phyloP scores from a whole-genome alignment of 352 stramenopile genomes.

The Phytopythium boreale region DNA sequence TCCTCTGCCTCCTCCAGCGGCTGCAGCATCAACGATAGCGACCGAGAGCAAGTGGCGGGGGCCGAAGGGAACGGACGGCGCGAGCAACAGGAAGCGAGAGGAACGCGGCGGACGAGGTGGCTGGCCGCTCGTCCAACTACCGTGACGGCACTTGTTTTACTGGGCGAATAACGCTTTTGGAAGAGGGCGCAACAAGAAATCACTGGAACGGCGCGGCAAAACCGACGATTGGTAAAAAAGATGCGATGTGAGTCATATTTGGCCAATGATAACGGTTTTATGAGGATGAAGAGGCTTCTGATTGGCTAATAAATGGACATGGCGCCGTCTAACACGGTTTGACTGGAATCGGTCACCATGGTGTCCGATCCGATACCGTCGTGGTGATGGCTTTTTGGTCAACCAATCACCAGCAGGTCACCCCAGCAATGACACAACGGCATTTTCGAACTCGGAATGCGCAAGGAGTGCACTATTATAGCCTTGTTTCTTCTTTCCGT shows the following conservation, averaged over 20 bases:
- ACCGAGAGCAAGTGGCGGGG: neutral
- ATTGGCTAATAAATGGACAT: neutral
- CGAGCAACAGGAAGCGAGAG: neutral
- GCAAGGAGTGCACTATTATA: neutral
- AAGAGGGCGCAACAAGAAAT: neutral
- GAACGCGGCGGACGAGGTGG: neutral
- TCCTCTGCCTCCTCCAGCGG: conserved; percentile 38
- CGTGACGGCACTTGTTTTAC: too few species aligned
- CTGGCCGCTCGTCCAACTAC: neutral
- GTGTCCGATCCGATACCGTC: neutral
- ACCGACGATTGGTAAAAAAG: neutral
- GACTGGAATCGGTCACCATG: neutral
- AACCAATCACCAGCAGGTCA: too few species aligned
- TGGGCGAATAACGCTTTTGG: neutral
- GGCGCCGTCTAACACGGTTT: neutral
- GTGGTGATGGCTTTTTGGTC: too few species aligned
- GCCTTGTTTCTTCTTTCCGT: neutral
- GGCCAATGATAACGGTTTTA: neutral
- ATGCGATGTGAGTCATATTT: neutral
- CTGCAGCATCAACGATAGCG: conserved; percentile 35
- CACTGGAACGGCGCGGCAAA: conserved; percentile 5
- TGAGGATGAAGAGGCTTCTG: neutral
- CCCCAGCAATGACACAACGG: neutral
- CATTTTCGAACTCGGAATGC: neutral
- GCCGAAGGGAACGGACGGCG: neutral